These are phyloP conservation scores for Umbelopsis ramanniana DNA, from an alignment of 192 early-diverging fungal genomes.

Conservation along the genomic window DNA sequence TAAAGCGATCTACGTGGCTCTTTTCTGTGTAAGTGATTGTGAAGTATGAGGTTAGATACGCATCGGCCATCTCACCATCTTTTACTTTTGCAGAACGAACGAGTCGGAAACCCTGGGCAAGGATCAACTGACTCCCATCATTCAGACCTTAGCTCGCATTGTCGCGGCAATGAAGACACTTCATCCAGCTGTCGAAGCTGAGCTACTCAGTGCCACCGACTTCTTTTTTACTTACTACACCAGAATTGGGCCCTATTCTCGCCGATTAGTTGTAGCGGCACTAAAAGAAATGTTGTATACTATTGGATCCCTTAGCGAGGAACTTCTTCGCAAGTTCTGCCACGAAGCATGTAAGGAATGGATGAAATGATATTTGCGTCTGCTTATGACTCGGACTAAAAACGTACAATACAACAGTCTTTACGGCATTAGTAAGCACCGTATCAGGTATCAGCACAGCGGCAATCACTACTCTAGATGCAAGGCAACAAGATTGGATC, in stretches of 20 bases:
- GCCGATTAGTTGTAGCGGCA: conserved; percentile 49
- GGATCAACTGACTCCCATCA: conserved; percentile 58
- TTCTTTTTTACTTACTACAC: conserved; percentile 54
- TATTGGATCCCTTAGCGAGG: conserved; percentile 54
- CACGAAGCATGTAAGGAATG: conserved; percentile 48
- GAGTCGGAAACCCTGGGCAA: conserved; percentile 44
- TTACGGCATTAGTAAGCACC: conserved; percentile 57
- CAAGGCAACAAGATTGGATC: conserved; percentile 47
- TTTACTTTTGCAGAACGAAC: conserved; percentile 42
- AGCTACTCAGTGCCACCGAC: conserved; percentile 48
- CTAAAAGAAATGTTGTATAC: conserved; percentile 57
- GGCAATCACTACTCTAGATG: neutral
- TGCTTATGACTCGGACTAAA: neutral
- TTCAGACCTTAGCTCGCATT: conserved; percentile 66
- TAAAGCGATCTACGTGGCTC: conserved; percentile 53
- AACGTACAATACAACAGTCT: conserved; percentile 40
- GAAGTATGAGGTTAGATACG: neutral
- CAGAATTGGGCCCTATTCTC: conserved; percentile 48
- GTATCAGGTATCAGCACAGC: conserved; percentile 42
- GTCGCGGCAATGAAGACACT: conserved; percentile 50
- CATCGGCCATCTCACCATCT: neutral
- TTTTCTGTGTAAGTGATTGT: conserved; percentile 55
- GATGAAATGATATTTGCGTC: neutral
- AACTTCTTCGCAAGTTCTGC: conserved; percentile 45
- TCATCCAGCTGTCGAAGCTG: conserved; percentile 48